Evolutionary conservation across 1,284 basidiomycete genomes (phyloP), one percentile per base, ranked within the genome.

Genomic region (Apiotrichum akiyoshidainum): DNA sequence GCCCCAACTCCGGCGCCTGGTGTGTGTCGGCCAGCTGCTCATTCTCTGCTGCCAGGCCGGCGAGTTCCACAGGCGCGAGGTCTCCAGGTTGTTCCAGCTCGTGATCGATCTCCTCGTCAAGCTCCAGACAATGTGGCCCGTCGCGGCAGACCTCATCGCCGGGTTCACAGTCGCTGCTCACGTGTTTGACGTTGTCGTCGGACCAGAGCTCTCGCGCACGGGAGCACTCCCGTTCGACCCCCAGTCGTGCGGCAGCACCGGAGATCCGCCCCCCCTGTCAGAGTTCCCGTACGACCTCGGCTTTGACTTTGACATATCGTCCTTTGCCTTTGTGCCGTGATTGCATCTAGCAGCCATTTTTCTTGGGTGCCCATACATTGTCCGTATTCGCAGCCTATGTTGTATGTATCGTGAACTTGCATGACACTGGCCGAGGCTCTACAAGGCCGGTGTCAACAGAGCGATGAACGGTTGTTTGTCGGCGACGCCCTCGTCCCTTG

Each of bases 1-100:
- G 67, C 67, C 67, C 7, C 65, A 69, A 42, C 42, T 66, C 8
- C 59, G 58, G 22, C 61, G 61, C 17, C 52, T 69, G n/a, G 53
- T 58, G 2, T 41, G 57, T 5, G 60, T 54, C 42, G 64, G 62
- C 13, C 67, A 67, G 34, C 55, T 69, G 6, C 60, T 69, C 35
- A 60, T 69, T 21, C 58, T 67, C 5, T 58, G 59, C 34, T 56
- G 56, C 40, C 54, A 57, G 19, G 52, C 52, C 2, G 65, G 65
- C 16, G 65, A 66, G 48, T 48, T 64, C 16, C 65, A 66, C 37
- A 39, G 11, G 13, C 54, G 55, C 11, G 65, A 66, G 41, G 57
- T 54, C 6, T 45, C 46, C 19, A 37, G 12, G 11, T 55, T 66
- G n/a, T 66, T 60, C 56, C 55, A 56, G 44, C 44, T 54, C 35